phyloP scores from a whole-genome alignment of 2,329 filamentous ascomycete species.

The Ceratocystis papillata region DNA sequence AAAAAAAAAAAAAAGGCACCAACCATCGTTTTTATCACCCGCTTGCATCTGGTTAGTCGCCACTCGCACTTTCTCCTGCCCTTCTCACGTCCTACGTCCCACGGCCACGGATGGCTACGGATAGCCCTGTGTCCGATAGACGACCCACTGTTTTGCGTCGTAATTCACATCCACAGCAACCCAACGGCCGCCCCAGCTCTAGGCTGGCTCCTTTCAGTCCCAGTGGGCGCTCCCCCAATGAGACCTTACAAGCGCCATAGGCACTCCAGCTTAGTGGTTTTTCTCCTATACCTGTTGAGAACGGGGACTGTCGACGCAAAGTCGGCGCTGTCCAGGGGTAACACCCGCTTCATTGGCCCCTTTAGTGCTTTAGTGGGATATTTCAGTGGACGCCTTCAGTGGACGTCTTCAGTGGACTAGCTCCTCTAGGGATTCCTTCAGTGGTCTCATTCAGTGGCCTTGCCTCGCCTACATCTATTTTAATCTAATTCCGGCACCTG shows the following conservation, averaged over 20 bases:
- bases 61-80: not conserved
- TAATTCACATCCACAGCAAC: too few species aligned
- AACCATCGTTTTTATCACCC: not conserved
- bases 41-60: conserved; percentile 1
- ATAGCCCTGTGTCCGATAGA: not conserved
- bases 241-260: too few species aligned
- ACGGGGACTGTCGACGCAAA: not conserved
- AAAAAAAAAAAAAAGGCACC: not conserved
- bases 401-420: not conserved
- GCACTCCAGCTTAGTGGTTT: too few species aligned
- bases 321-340: not conserved
- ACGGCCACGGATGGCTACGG: conserved; percentile 1
- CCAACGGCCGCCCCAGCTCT: too few species aligned
- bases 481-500: conserved; percentile 23
- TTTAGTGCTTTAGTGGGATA: too few species aligned
- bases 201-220: too few species aligned
- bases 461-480: conserved; percentile 4
- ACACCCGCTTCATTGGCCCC: too few species aligned
- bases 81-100: not conserved
- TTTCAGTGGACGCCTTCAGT: not conserved
- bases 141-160: not conserved
- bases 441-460: not conserved
- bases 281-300: too few species aligned
- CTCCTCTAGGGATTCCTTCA: not conserved
- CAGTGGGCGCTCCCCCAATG: too few species aligned